Evolutionary conservation across 495 filamentous ascomycete species (phyloP), one percentile per base, ranked within the genome.

Genomic region (Monascus purpureus): DNA sequence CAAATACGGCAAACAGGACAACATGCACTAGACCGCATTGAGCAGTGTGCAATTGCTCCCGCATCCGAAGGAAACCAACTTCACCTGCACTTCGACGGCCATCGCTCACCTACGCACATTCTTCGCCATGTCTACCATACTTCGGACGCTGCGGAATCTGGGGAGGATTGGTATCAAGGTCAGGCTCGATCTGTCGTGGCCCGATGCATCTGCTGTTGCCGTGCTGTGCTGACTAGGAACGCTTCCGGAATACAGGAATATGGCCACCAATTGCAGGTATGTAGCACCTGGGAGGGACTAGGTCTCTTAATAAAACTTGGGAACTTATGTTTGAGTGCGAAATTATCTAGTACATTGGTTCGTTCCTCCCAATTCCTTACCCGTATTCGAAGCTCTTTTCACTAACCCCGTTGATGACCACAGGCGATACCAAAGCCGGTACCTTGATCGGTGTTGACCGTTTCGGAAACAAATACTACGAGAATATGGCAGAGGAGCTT

Each of bases 381-480:
- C n/a, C n/a, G n/a, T n/a, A n/a, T n/a, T n/a, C n/a, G n/a, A n/a
- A n/a, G n/a, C n/a, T n/a, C n/a, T n/a, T n/a, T n/a, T n/a, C n/a
- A n/a, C n/a, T n/a, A n/a, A n/a, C n/a, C n/a, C n/a, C n/a, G n/a
- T n/a, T n/a, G n/a, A n/a, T n/a, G n/a, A 49, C 49, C 46, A 38
- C 49, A 81, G 92, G 92, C 63, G 92, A 99, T 66, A 96, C 90
- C 56, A 96, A 96, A 65, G 80, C 81, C 42, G 92, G 92, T 46
- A 77, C 70, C 32, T 68, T 93, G 45, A 76, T 99, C 38, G 92
- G 78, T 35, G 66, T 55, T 39, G 92, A 99, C 66, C 70, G 74
- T 47, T 95, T 72, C 54, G 92, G 92, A 50, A 99, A 99, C 72
- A 95, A 92, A 57, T 99, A 69, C 69, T 99, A 70, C 61, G 92